Evolutionary conservation across 2,329 filamentous ascomycete species (phyloP), one percentile per base, ranked within the genome.

Genomic region (Aspergillus glaucus): DNA sequence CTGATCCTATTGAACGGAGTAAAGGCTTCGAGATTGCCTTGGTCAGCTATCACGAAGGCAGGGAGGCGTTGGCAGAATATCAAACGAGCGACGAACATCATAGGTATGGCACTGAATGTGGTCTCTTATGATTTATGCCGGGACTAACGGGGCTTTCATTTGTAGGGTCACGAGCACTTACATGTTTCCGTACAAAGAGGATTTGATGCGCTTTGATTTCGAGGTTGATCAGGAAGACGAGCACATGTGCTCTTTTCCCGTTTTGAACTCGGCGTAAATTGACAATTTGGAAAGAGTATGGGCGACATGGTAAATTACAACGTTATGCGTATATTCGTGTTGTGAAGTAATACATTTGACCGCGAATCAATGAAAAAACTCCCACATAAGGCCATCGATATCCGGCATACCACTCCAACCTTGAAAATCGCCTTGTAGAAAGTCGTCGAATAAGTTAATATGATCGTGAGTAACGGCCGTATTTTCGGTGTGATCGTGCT

Each of bases 181-280:
- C 45, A 62, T 81, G 6, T 78, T 74, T 62, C 78, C 78, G 0
- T 80, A 70, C 54, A 75, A 73, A 15, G 77, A 80, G 45, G 76
- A 80, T 48, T 61, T 80, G 1, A 68, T 70, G 14, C 65, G 78
- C 15, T 80, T 79, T 55, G 78, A 80, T 53, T 80, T 80, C 52
- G 77, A 80, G 46, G 62, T 65, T 1, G 61, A 64, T 24, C 47
- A 45, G 5, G 57, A 48, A 47, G 72, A 78, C 19, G 69, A 71
- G 39, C 49, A 55, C 34, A 52, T 58, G 50, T 58, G 54, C 17
- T 32, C 42, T 3, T 57, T 55, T 49, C 50, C 50, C 12, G 2
- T 43, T 17, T 21, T 40, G 12, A 10, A 17, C 6, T 47, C 15
- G 15, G 5, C 19, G 14, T 41, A 24, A 17, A 36, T 36, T 15